Conservation (phyloP, 768 basidiomycete genomes). For the Pleurotus djamor region DNA sequence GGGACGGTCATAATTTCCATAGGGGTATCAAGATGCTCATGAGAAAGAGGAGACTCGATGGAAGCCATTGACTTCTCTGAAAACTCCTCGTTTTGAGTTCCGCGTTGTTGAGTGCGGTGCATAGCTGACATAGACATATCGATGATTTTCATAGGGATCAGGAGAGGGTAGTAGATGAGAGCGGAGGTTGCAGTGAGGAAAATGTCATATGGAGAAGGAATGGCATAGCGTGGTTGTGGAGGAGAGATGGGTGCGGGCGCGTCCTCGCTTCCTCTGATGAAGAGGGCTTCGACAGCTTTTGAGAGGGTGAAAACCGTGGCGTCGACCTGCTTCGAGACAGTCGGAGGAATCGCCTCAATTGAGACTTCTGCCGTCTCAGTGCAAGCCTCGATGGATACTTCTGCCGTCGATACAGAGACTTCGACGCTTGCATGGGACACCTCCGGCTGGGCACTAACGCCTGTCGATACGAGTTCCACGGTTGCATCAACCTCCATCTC, state of each 20-base stretch:
- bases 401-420: constrained; percentile 19
- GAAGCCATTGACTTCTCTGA: background rate
- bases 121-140: constrained; percentile 14
- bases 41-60: background rate
- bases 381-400: constrained; percentile 54
- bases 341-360: constrained; percentile 52
- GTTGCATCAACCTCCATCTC: constrained; percentile 30
- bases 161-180: constrained; percentile 47
- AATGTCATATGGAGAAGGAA: constrained; percentile 39
- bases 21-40: constrained; percentile 9
- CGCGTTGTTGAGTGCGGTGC: constrained; percentile 1
- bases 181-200: constrained; percentile 47
- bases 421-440: constrained; percentile 18
- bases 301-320: constrained; percentile 29
- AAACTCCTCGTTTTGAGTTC: constrained; percentile 6
- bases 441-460: constrained; percentile 22
- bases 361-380: constrained; percentile 37
- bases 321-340: constrained; percentile 42
- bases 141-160: constrained; percentile 42
- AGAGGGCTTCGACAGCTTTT: constrained; percentile 29
- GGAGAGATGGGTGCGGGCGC: constrained; percentile 11
- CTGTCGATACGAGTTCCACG: constrained; percentile 24
- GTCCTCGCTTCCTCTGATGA: constrained; percentile 13
- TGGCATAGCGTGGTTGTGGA: constrained; percentile 22
- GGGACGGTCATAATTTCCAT: constrained; percentile 36